Evolutionary conservation across 2,329 filamentous ascomycete species (phyloP), one percentile per base, ranked within the genome.

Genomic region (Fusarium domesticum): DNA sequence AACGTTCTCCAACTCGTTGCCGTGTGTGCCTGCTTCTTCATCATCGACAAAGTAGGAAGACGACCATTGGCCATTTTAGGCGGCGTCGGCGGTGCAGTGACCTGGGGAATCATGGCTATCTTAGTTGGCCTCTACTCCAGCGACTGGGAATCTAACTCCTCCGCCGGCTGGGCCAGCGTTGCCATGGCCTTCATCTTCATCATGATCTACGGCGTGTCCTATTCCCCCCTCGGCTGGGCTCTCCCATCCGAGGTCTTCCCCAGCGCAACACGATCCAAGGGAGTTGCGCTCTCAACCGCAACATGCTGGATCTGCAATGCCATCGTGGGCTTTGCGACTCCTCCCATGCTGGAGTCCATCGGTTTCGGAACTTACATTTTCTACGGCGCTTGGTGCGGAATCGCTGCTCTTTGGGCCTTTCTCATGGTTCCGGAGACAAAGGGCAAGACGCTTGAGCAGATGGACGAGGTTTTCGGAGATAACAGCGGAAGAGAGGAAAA

Each of bases 131-230:
- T 61, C 2, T 72, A 73, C 45, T 74, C 73, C 31, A 43, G 57
- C 6, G 43, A 50, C 7, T 62, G 70, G 0, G 66, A 70, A 1
- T 56, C 63, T 1, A 50, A 70, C 33, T 56, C 65, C 14, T 61
- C 66, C 2, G 71, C 78, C 0, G 67, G 68, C n/a, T 75, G 70
- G 43, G 75, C 75, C 2, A 78, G 84, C 50, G 84, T 85, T 50
- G 78, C 78, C 16, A 84, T 84, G 56, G 80, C 75, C 38, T 85
- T 84, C 60, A 70, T 85, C 14, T 73, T 85, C 45, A 78, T 84
- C 56, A 73, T 83, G 53, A 70, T 81, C 50, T 85, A 85, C 59
- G 76, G 78, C 1, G 68, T 83, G n/a, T 84, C 80, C 0, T 72
- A 82, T 15, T 81, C 80, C 0, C 80, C 81, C 1, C 77, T 83